Evolutionary conservation across 2,329 filamentous ascomycete genomes (phyloP).

Genomic region (Colletotrichum falcatum): DNA sequence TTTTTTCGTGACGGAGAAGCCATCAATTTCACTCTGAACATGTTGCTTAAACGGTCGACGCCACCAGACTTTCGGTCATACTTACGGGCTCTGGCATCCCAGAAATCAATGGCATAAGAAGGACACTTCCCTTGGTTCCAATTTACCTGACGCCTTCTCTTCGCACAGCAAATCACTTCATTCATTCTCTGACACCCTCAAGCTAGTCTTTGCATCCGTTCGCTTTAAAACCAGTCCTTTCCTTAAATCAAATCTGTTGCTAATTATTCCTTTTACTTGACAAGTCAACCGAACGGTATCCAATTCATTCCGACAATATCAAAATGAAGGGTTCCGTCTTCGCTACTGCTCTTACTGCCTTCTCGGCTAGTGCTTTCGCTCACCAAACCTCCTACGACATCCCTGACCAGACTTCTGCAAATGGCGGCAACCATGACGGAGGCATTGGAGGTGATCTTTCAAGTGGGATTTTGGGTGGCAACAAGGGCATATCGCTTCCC

Average conservation of each 20-base stretch:
- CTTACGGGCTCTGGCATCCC: background rate
- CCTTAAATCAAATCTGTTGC: background rate
- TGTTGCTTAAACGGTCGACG: background rate
- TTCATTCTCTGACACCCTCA: background rate
- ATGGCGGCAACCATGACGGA: too few relatives aligned
- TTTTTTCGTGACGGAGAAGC: background rate
- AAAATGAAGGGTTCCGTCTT: slow-evolving; percentile 27
- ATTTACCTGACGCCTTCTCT: background rate
- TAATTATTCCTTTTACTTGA: background rate
- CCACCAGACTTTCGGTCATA: background rate
- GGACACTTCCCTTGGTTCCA: background rate
- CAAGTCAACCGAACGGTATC: background rate
- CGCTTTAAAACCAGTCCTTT: background rate
- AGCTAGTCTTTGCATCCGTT: slow-evolving; percentile 7
- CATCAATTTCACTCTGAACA: background rate
- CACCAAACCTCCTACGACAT: background rate
- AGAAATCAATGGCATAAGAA: background rate
- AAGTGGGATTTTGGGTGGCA: background rate
- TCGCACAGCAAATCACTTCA: background rate
- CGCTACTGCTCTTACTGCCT: slow-evolving; percentile 8
- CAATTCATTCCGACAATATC: background rate
- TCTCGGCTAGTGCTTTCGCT: slow-evolving; percentile 10
- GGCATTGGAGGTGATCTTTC: background rate
- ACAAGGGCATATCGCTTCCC: background rate
- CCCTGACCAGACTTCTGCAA: background rate